Conservation (phyloP, 2,329 filamentous ascomycete genomes). For the Xylariaceae sp. region DNA sequence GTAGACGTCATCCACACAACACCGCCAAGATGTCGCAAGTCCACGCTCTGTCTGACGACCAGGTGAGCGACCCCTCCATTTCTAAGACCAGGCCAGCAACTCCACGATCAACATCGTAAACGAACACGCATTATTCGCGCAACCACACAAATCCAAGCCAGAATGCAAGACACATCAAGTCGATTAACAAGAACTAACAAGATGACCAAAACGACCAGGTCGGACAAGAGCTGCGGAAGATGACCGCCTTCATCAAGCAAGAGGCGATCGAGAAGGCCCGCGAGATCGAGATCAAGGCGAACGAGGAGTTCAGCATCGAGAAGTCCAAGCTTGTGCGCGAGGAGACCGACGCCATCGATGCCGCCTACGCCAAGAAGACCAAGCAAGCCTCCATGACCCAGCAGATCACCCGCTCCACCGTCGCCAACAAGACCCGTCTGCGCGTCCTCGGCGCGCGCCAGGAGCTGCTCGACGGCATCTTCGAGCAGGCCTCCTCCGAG, state of each 20-base stretch:
- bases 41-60: conserved; percentile 95
- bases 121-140: not conserved
- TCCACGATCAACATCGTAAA: no score
- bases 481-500: conserved; percentile 71
- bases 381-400: conserved; percentile 98
- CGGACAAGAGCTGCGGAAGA: conserved; percentile 97
- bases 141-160: conserved; percentile 2
- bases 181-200: not conserved
- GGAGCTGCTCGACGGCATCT: conserved; percentile 84
- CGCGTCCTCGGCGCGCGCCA: conserved; percentile 82
- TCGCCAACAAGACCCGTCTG: conserved; percentile 93
- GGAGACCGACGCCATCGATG: conserved; percentile 89
- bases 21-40: conserved; percentile 75
- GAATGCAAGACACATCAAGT: no score
- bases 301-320: conserved; percentile 98
- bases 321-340: conserved; percentile 97
- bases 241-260: conserved; percentile 99
- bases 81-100: not conserved
- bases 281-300: conserved; percentile 96
- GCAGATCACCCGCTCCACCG: conserved; percentile 94
- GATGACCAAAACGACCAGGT: conserved; percentile 54
- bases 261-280: conserved; percentile 95
- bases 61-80: conserved; percentile 52
- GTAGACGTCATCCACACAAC: conserved; percentile 18
- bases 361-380: conserved; percentile 95